Evolutionary conservation across 2,329 filamentous ascomycete genomes (phyloP).

Genomic region (Ceratocystis smalleyi): DNA sequence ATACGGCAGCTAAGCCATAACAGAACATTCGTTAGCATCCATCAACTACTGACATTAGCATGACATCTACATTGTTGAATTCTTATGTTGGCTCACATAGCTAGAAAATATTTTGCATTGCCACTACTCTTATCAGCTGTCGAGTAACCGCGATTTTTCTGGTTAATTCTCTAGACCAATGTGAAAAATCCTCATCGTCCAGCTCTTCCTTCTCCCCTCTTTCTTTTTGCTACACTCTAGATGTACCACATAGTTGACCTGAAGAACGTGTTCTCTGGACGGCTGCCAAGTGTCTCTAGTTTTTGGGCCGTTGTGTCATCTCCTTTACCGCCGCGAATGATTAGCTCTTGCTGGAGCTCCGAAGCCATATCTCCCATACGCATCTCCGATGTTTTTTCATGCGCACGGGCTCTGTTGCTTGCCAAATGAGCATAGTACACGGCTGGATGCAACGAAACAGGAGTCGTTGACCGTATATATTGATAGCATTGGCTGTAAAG

Average conservation of each 20-base stretch:
- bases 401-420: conserved; percentile 60
- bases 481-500: conserved; percentile 93
- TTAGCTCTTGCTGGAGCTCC: conserved; percentile 3
- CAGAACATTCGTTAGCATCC: not conserved
- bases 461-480: conserved; percentile 80
- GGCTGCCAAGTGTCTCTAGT: not conserved
- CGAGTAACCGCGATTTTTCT: not conserved
- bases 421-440: conserved; percentile 95
- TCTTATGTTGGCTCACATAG: not conserved
- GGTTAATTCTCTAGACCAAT: not conserved
- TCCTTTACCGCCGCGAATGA: not conserved
- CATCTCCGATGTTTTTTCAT: conserved; percentile 38
- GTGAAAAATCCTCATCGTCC: conserved; percentile 1
- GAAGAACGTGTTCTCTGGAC: conserved; percentile 13
- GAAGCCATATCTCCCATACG: not conserved
- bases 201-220: not conserved
- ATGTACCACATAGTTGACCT: conserved; percentile 32
- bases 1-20: too few relatives aligned
- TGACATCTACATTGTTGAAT: not conserved
- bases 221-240: conserved; percentile 18
- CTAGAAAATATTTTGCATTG: not conserved
- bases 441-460: conserved; percentile 74
- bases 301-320: not conserved
- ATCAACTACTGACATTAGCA: not conserved
- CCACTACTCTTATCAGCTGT: not conserved